Base-by-base conservation (phyloP, 2,329 filamentous ascomycete genomes). In the Ophiostoma fasciatum region DNA sequence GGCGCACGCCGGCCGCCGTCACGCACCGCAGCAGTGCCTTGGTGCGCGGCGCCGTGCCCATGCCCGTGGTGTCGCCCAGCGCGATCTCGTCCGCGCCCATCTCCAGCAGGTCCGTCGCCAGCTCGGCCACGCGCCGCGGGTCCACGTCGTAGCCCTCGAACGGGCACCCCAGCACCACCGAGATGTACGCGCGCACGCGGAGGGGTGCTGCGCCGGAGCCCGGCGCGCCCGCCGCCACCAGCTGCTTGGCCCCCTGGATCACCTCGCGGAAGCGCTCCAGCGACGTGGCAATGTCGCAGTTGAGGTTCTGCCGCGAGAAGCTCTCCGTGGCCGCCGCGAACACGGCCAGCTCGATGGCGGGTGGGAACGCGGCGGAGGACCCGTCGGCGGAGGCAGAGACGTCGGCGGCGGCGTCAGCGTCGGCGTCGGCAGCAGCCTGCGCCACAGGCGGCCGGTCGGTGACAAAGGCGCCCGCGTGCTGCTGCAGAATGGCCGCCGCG, bases 11-110 rank as follows among this genome's bases (percentile, higher is more conserved):
- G 2, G 78, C 79, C 1, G 73, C 68, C 8, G 64, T 56, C 56
- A 84, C 60, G 38, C 75, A 75, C 44, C 66, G 66, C 39, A 85
- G 61, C 31, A 85, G 60, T 38, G 72, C 69, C 37, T 64, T 61
- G 3, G 78, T 83, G 38, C 73, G 63, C 14, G 75, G 76, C n/a
- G 75, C 77, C 0, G 82, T 92, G 22, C 85, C 87, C 70, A 92
- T 85, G 14, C 87, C 87, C 0, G 85, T 88, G 0, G 87, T 94
- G 51, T 94, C 87, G 7, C 84, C 85, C 1, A 94, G 70, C 2
- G 81, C 82, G 46, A 94, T 85, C 63, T 94, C 84, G 51, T 93
- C 83, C 15, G 83, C 87, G 14, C 87, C 87, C 64, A 88, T 82
- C 50, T 87, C 81, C 1, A 94, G 64, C 33, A 94, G 59, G 49